Evolutionary conservation across 768 basidiomycete genomes (phyloP).

Genomic region (Mycena capillaripes): DNA sequence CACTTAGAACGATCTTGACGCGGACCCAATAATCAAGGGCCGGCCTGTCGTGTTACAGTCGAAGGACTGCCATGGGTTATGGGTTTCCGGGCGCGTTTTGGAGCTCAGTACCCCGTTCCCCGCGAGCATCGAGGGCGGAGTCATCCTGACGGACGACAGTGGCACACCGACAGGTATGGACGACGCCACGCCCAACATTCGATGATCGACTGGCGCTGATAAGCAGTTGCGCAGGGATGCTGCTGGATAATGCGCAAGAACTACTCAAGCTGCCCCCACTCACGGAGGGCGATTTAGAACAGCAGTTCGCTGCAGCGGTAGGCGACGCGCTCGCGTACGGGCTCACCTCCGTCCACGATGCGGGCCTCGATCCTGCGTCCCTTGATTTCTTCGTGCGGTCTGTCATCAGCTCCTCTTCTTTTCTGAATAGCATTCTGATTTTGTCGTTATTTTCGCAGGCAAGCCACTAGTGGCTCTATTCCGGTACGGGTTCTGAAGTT

Average conservation of each 20-base stretch:
- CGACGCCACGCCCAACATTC: not conserved
- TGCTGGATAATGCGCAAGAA: slow-evolving; percentile 90
- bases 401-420: slow-evolving; percentile 32
- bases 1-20: slow-evolving; percentile 85
- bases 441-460: slow-evolving; percentile 53
- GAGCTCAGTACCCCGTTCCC: slow-evolving; percentile 74
- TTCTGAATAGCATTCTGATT: too few relatives aligned
- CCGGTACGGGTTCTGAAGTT: slow-evolving; percentile 63
- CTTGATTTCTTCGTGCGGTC: slow-evolving; percentile 79
- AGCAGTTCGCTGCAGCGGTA: slow-evolving; percentile 72
- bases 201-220: not conserved
- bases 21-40: slow-evolving; percentile 74
- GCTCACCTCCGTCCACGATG: slow-evolving; percentile 91
- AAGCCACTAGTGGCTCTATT: slow-evolving; percentile 75
- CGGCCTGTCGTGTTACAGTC: slow-evolving; percentile 82
- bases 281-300: slow-evolving; percentile 67
- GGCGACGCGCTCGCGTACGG: slow-evolving; percentile 81
- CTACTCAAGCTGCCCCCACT: slow-evolving; percentile 78
- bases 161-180: slow-evolving; percentile 69
- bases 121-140: slow-evolving; percentile 68
- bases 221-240: slow-evolving; percentile 64
- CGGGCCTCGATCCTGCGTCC: slow-evolving; percentile 61
- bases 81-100: slow-evolving; percentile 86
- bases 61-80: slow-evolving; percentile 88
- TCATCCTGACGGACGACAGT: slow-evolving; percentile 63